Conservation (phyloP, 1,139 yeast genomes). For the Blastobotrys elegans region DNA sequence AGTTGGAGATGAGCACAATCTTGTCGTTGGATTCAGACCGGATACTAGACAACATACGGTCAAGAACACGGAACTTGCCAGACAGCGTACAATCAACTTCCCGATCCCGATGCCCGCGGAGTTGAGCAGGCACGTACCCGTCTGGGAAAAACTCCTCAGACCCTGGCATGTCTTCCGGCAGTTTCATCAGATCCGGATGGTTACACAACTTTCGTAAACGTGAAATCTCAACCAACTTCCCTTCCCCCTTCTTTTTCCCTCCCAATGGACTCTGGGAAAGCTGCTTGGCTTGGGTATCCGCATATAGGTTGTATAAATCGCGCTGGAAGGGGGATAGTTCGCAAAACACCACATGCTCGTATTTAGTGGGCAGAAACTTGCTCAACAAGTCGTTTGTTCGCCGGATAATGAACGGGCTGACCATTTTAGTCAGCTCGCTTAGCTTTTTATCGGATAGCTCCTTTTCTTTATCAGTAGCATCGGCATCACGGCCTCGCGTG, state of each 20-base stretch:
- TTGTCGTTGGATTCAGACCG: constrained; percentile 82
- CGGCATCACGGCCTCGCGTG: constrained; percentile 82
- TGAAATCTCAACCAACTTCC: constrained; percentile 75
- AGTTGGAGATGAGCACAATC: constrained; percentile 88
- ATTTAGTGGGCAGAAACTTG: constrained; percentile 89
- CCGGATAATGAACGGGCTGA: constrained; percentile 85
- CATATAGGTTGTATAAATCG: constrained; percentile 63
- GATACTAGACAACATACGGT: constrained; percentile 71
- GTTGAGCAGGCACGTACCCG: constrained; percentile 49
- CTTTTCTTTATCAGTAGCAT: constrained; percentile 78
- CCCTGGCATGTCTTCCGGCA: constrained; percentile 75
- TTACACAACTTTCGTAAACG: constrained; percentile 83
- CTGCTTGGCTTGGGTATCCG: constrained; percentile 68
- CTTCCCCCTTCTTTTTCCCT: constrained; percentile 6
- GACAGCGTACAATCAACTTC: constrained; percentile 58
- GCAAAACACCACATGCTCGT: constrained; percentile 92
- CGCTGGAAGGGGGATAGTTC: constrained; percentile 76
- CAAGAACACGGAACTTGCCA: constrained; percentile 53
- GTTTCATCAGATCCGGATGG: constrained; percentile 78
- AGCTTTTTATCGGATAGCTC: constrained; percentile 67
- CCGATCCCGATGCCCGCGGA: constrained; percentile 52
- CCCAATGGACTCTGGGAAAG: constrained; percentile 39
- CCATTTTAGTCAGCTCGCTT: constrained; percentile 65
- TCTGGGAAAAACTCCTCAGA: constrained; percentile 63
- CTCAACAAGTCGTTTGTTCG: constrained; percentile 93